Percentiles rank a stretch among this genome's conserved stretches.
phyloP scores from a whole-genome alignment of 2,329 filamentous ascomycete genomes.

The Incumbomyces lentus region DNA sequence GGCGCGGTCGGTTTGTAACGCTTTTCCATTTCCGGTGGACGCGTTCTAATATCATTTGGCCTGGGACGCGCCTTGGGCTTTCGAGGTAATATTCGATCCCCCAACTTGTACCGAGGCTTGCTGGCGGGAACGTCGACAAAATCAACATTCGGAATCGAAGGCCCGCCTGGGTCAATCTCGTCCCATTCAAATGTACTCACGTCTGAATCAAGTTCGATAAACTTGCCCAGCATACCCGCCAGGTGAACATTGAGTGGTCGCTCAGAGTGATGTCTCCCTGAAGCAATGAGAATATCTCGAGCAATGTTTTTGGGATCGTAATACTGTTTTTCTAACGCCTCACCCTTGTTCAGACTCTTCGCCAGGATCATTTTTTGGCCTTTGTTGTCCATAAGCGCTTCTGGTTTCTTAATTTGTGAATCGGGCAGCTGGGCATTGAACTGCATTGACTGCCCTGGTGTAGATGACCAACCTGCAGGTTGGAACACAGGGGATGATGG shows the following conservation, averaged over 20 bases:
- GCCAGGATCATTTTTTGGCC: constrained; percentile 24
- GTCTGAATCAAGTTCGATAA: constrained; percentile 39
- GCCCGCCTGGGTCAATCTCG: constrained; percentile 47
- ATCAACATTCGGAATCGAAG: constrained; percentile 25
- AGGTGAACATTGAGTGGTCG: constrained; percentile 51
- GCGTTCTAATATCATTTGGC: constrained; percentile 4
- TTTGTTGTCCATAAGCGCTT: neutral
- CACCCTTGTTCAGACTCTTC: constrained; percentile 31
- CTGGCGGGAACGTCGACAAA: constrained; percentile 20
- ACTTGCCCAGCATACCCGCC: constrained; percentile 33
- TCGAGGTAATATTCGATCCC: constrained; percentile 7
- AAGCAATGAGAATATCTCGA: constrained; percentile 51
- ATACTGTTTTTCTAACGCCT: constrained; percentile 34
- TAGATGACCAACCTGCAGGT: neutral
- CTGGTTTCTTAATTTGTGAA: constrained; percentile 3
- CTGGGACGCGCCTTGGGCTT: constrained; percentile 3
- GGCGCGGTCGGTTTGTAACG: constrained; percentile 5
- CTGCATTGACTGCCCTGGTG: neutral
- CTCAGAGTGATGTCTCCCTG: constrained; percentile 52
- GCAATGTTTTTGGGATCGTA: constrained; percentile 56
- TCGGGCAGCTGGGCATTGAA: neutral
- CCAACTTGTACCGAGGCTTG: constrained; percentile 18
- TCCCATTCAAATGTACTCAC: constrained; percentile 53
- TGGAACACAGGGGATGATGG: neutral
- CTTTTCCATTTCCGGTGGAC: constrained; percentile 15